Conservation (phyloP, 371 early-diverging fungal species). For the Fennellomyces sp. region DNA sequence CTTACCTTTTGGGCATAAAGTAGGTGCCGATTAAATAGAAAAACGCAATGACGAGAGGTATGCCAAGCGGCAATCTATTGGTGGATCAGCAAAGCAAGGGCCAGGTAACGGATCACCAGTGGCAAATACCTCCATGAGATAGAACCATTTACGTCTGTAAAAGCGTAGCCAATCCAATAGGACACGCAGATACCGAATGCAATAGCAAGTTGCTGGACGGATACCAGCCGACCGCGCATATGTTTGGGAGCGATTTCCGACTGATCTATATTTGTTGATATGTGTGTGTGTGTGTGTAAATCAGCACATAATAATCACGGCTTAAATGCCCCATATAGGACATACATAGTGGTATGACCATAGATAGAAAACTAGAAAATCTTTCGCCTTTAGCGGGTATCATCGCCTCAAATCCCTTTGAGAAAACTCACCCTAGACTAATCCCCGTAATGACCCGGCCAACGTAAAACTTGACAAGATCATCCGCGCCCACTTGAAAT, state of each 20-base stretch:
- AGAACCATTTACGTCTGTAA: conserved; percentile 24
- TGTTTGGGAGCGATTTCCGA: conserved; percentile 87
- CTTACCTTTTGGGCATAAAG: conserved; percentile 36
- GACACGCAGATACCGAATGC: conserved; percentile 56
- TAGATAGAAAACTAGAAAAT: conserved; percentile 66
- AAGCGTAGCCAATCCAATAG: conserved; percentile 45
- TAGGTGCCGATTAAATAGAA: conserved; percentile 28
- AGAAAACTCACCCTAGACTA: conserved; percentile 73
- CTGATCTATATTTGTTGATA: conserved; percentile 58
- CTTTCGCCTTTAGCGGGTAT: too few species aligned
- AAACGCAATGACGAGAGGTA: conserved; percentile 41
- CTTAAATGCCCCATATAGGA: not conserved
- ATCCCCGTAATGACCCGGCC: conserved; percentile 86
- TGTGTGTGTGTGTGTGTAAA: not conserved
- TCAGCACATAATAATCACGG: not conserved
- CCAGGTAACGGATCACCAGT: too few species aligned
- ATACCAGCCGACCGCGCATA: conserved; percentile 85
- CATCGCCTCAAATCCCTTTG: not conserved
- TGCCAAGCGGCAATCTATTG: conserved; percentile 42
- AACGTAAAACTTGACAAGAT: conserved; percentile 59
- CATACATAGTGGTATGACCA: conserved; percentile 84
- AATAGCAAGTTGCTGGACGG: conserved; percentile 91
- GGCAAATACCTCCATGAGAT: conserved; percentile 62
- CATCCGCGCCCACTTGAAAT: conserved; percentile 67
- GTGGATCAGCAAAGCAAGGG: too few species aligned